These are phyloP conservation scores for Hymenoscyphus repandus DNA, from an alignment of 2,329 filamentous ascomycete genomes.

Conservation along the genomic window DNA sequence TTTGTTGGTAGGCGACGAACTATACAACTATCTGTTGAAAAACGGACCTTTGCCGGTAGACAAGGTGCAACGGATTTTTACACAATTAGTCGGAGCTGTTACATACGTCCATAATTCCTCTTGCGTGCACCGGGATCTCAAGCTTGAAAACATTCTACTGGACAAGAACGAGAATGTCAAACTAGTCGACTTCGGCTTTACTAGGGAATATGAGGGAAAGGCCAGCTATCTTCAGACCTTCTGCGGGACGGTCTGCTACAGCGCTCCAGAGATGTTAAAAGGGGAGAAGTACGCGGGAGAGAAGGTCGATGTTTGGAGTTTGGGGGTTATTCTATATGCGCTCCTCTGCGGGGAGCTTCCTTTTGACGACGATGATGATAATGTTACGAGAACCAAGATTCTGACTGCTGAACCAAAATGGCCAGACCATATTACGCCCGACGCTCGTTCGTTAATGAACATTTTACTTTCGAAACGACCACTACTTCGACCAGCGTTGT, in stretches of 20 bases:
- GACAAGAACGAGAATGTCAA: constrained; percentile 98
- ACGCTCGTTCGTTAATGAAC: constrained; percentile 73
- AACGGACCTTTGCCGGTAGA: constrained; percentile 77
- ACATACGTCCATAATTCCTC: constrained; percentile 91
- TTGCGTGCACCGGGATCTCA: constrained; percentile 94
- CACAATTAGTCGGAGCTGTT: constrained; percentile 91
- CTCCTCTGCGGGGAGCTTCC: constrained; percentile 80
- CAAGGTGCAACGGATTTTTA: constrained; percentile 93
- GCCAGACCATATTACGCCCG: constrained; percentile 71
- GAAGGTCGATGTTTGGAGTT: constrained; percentile 95
- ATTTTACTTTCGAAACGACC: constrained; percentile 86
- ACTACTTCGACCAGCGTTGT: constrained; percentile 71
- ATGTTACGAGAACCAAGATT: constrained; percentile 77
- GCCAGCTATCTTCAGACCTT: constrained; percentile 94
- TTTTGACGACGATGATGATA: constrained; percentile 94
- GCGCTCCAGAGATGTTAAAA: constrained; percentile 96
- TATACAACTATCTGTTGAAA: constrained; percentile 91
- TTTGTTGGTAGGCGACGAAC: constrained; percentile 67
- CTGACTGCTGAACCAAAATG: constrained; percentile 80
- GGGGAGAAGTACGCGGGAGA: constrained; percentile 97
- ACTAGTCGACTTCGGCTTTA: constrained; percentile 96
- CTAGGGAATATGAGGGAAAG: constrained; percentile 92
- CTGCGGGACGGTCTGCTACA: constrained; percentile 96
- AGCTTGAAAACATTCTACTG: constrained; percentile 92
- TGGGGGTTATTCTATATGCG: constrained; percentile 81